Conservation (phyloP, 2,329 filamentous ascomycete species). For the Colletotrichum magnum region DNA sequence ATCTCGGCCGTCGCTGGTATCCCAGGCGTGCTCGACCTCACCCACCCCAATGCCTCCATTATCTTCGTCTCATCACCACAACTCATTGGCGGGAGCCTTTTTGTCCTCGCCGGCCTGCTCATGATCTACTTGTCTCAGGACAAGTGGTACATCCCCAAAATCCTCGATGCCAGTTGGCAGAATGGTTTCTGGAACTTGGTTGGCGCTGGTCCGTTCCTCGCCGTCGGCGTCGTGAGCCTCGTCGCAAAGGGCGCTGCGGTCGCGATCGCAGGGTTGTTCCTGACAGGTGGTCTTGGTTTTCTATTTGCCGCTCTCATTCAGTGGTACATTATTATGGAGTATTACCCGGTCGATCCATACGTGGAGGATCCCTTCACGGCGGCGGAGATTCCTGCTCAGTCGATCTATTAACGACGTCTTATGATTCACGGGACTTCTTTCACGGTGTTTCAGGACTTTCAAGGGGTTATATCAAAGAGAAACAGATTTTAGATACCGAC, state of each 20-base stretch:
- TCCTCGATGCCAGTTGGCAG: constrained; percentile 36
- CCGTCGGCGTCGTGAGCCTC: constrained; percentile 28
- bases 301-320: constrained; percentile 31
- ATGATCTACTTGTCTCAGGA: constrained; percentile 33
- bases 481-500: constrained; percentile 24
- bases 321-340: constrained; percentile 40
- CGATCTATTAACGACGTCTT: constrained; percentile 29
- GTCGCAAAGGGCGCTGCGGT: constrained; percentile 16
- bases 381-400: constrained; percentile 34
- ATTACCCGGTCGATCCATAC: constrained; percentile 31
- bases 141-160: constrained; percentile 27
- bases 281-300: constrained; percentile 31
- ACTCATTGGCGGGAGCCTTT: constrained; percentile 33
- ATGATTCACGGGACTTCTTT: background rate
- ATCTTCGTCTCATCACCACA: constrained; percentile 34
- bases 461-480: constrained; percentile 21
- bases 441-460: background rate
- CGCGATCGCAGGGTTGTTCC: constrained; percentile 15
- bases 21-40: constrained; percentile 33
- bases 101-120: constrained; percentile 28
- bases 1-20: constrained; percentile 27
- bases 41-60: constrained; percentile 24
- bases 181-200: constrained; percentile 38
- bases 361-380: constrained; percentile 7
- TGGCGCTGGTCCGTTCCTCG: constrained; percentile 29